phyloP scores from a whole-genome alignment of 2,329 filamentous ascomycete genomes.

The Biscogniauxia marginata region DNA sequence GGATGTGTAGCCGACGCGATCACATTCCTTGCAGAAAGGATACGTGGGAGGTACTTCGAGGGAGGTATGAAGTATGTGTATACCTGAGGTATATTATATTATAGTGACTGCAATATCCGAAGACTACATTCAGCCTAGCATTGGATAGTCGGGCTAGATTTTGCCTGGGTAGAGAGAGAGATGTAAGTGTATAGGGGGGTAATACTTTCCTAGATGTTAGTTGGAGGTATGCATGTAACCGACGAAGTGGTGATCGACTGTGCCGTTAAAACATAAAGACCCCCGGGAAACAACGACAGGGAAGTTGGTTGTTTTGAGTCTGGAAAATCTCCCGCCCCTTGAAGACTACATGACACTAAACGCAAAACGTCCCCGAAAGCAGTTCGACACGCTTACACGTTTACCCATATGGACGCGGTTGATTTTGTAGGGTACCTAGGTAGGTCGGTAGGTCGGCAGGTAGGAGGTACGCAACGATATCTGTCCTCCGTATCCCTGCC shows the following conservation, averaged over 20 bases:
- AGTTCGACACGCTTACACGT: too few relatives aligned
- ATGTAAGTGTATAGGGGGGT: too few relatives aligned
- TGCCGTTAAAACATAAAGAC: too few relatives aligned
- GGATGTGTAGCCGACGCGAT: background rate
- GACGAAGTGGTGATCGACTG: conserved; percentile 16
- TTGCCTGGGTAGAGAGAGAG: too few relatives aligned
- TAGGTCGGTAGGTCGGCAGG: background rate
- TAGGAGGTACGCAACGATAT: background rate
- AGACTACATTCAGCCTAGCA: background rate
- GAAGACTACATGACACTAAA: too few relatives aligned
- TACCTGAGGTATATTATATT: background rate
- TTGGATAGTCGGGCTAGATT: too few relatives aligned
- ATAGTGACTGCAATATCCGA: background rate
- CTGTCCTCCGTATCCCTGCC: background rate
- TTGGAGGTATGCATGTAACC: too few relatives aligned
- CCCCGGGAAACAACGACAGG: conserved; percentile 16
- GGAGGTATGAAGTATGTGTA: too few relatives aligned
- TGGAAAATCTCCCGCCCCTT: background rate
- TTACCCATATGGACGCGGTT: too few relatives aligned
- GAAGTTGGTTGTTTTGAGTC: conserved; percentile 10
- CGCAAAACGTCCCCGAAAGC: too few relatives aligned
- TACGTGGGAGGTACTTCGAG: background rate
- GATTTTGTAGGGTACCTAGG: too few relatives aligned
- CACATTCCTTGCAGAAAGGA: background rate
- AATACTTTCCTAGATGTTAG: too few relatives aligned